phyloP scores from a whole-genome alignment of 345 rosid species.

The Angophora floribunda region DNA sequence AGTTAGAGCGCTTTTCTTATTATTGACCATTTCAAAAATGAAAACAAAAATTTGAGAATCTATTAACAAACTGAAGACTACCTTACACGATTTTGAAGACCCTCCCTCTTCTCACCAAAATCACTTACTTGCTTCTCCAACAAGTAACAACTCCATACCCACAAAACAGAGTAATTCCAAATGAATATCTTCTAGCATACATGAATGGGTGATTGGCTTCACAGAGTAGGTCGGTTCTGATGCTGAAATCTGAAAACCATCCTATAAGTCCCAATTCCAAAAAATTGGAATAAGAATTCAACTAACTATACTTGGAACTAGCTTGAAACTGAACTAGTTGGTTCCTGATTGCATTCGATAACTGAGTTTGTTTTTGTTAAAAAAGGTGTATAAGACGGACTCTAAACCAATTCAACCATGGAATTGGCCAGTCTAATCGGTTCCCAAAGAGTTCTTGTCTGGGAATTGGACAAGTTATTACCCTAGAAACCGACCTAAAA shows the following conservation, averaged over 20 bases:
- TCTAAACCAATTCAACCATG: not conserved
- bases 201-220: not conserved
- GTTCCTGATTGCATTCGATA: not conserved
- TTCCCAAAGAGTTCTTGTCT: not conserved
- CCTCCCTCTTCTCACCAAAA: not conserved
- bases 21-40: not conserved
- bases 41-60: not conserved
- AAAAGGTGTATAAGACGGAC: not conserved
- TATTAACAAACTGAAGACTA: not conserved
- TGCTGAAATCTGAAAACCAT: not conserved
- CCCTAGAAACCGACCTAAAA: too few relatives aligned
- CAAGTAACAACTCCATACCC: not conserved
- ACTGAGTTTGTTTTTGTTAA: not conserved
- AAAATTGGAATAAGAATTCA: not conserved
- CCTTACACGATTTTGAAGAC: not conserved
- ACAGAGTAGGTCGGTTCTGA: fast-evolving
- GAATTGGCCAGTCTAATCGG: not conserved
- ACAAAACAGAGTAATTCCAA: not conserved
- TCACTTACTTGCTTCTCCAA: not conserved
- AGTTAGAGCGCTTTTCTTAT: not conserved
- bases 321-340: not conserved
- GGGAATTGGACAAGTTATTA: too few relatives aligned
- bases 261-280: not conserved
- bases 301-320: not conserved
- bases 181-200: not conserved